Base-by-base conservation (phyloP, 768 basidiomycete species). In the Boletus pseudopeckii region DNA sequence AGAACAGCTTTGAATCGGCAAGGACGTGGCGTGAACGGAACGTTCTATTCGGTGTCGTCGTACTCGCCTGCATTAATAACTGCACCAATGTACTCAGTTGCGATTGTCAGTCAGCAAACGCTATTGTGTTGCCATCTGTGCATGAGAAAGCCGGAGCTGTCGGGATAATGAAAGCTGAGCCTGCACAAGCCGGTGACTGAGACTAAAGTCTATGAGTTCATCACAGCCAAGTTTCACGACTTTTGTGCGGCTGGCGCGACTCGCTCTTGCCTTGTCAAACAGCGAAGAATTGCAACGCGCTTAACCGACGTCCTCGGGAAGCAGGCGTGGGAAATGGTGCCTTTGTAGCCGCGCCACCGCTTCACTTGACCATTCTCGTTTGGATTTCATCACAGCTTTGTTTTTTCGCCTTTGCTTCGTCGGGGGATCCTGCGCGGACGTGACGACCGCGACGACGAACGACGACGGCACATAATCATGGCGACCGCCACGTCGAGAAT, bases 281-380 rank as follows among this genome's bases (percentile, higher is more conserved):
- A 7, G 20, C 20, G 24, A 34, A 14, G 20, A 34, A 24, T 58
- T 28, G 57, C 52, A 45, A 61, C 49, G 48, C 38, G 48, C 42
- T 54, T 64, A 60, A 50, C 50, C 53, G 57, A 63, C 18, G 38
- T 40, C 28, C 18, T 60, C 59, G 54, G 57, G 52, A 55, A 55
- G 40, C 40, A 36, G 62, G 48, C 66, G 65, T 66, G 65, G 51
- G 65, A 66, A 63, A 14, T 47, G 42, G 46, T 48, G 30, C 57
- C 55, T 57, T 60, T 62, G 57, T 47, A 37, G 47, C 49, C 41
- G 45, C 43, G 48, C 52, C 51, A 50, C 51, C 39, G 1, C 28
- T 47, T 57, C 51, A 55, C 50, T 15, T 43, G 28, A 34, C 30
- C 54, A 41, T 53, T 47, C 49, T 37, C 33, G 17, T 54, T 59